Evolutionary conservation across 169 alveolate species (phyloP).

Genomic region (Condylostoma magnum): DNA sequence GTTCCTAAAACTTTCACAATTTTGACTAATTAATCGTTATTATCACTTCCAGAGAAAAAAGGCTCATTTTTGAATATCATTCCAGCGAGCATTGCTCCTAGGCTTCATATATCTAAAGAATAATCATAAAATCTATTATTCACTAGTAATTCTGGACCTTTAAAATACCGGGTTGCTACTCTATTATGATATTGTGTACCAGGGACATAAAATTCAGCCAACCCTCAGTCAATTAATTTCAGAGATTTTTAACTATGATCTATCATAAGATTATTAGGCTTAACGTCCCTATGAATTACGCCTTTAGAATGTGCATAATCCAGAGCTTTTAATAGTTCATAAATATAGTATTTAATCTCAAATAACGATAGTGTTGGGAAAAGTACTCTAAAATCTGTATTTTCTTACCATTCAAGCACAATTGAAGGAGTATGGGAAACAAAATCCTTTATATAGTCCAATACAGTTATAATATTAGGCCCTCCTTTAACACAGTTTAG

Average conservation of each 20-base stretch:
- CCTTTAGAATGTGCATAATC: constrained; percentile 99
- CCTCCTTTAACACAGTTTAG: constrained; percentile 95
- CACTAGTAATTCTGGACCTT: constrained; percentile 98
- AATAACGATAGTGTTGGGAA: constrained; percentile 91
- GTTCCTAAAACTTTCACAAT: constrained; percentile 97
- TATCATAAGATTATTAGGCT: constrained; percentile 96
- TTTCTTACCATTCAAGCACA: constrained; percentile 87
- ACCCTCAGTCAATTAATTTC: constrained; percentile 98
- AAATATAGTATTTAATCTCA: constrained; percentile 95
- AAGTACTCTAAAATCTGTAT: constrained; percentile 90
- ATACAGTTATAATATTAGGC: constrained; percentile 89
- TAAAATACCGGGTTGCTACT: constrained; percentile 95
- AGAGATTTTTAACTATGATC: constrained; percentile 90
- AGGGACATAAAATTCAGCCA: constrained; percentile 98
- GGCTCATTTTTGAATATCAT: constrained; percentile 87
- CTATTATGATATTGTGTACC: constrained; percentile 96
- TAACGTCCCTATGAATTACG: constrained; percentile 97
- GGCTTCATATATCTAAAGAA: constrained; percentile 98
- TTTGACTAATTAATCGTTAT: constrained; percentile 96
- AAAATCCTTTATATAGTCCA: constrained; percentile 96
- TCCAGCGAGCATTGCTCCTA: constrained; percentile 97
- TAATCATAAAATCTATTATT: constrained; percentile 95
- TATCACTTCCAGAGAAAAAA: constrained; percentile 95
- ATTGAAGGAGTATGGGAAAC: constrained; percentile 94
- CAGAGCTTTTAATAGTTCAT: constrained; percentile 56